phyloP scores from a whole-genome alignment of 1,139 yeast genomes.

The Trichomonascaceae sp. region DNA sequence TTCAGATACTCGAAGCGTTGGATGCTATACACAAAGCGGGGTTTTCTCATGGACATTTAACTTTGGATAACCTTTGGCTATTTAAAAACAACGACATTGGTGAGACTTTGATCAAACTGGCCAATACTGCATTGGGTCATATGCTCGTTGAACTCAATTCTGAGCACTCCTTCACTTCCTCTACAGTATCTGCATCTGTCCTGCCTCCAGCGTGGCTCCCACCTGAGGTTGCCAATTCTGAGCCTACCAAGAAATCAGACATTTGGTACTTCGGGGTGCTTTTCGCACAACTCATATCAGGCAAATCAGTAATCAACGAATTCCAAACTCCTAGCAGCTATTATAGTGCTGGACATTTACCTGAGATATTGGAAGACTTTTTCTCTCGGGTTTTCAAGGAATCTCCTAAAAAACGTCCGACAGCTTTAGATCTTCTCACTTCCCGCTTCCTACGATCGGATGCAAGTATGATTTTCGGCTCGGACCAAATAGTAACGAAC shows the following conservation, averaged over 20 bases:
- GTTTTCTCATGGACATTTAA: slow-evolving; percentile 61
- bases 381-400: slow-evolving; percentile 57
- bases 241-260: slow-evolving; percentile 73
- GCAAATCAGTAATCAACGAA: slow-evolving; percentile 47
- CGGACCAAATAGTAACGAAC: background rate
- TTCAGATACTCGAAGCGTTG: slow-evolving; percentile 76
- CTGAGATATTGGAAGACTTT: slow-evolving; percentile 58
- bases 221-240: slow-evolving; percentile 49
- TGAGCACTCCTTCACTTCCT: slow-evolving; percentile 27
- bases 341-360: slow-evolving; percentile 40
- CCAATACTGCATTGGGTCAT: slow-evolving; percentile 67
- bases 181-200: slow-evolving; percentile 17
- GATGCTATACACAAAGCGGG: slow-evolving; percentile 82
- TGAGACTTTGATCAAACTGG: slow-evolving; percentile 53
- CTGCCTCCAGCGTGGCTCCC: slow-evolving; percentile 55
- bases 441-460: slow-evolving; percentile 74
- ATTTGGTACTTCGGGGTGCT: slow-evolving; percentile 88
- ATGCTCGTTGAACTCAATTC: slow-evolving; percentile 53
- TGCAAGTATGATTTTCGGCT: slow-evolving; percentile 4
- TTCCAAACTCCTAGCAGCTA: slow-evolving; percentile 61
- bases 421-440: slow-evolving; percentile 79
- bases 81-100: slow-evolving; percentile 47
- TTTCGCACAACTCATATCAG: slow-evolving; percentile 66
- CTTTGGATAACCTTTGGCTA: slow-evolving; percentile 54
- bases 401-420: slow-evolving; percentile 66